Conservation (phyloP, 2,329 filamentous ascomycete species). For the Verruconis gallopava region DNA sequence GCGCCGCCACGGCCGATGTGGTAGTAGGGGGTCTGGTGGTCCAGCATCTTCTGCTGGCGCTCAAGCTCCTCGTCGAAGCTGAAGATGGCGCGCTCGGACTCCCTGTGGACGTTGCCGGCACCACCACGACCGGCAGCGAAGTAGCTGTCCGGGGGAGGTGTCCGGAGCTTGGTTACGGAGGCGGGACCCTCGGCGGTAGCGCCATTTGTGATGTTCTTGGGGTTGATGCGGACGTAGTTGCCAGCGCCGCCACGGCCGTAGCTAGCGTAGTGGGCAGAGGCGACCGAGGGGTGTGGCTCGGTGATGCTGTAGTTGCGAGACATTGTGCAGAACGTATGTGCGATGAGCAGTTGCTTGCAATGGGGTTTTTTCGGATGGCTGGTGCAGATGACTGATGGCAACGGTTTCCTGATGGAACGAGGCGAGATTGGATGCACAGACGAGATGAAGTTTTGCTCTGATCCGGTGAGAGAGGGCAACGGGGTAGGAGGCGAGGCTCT, state of each 20-base stretch:
- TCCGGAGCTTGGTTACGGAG: conserved; percentile 35
- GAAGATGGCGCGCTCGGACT: conserved; percentile 47
- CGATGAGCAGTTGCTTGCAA: too few species aligned
- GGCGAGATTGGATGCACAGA: neutral
- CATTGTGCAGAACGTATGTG: neutral
- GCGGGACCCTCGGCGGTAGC: conserved; percentile 33
- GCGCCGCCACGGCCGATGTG: conserved; percentile 50
- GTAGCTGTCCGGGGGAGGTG: conserved; percentile 32
- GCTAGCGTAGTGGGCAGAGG: conserved; percentile 37
- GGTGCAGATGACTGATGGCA: too few species aligned
- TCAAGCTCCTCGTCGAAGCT: conserved; percentile 56
- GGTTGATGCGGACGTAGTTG: conserved; percentile 42
- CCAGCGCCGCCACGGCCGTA: conserved; percentile 46
- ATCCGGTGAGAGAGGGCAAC: too few species aligned
- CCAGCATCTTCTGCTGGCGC: conserved; percentile 40
- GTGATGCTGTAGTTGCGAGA: conserved; percentile 38
- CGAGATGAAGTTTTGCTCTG: neutral
- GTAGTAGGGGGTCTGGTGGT: conserved; percentile 46
- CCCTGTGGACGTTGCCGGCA: conserved; percentile 48
- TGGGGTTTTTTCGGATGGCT: conserved; percentile 2
- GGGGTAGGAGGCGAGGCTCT: conserved; percentile 3
- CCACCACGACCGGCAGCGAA: conserved; percentile 56
- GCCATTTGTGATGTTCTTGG: conserved; percentile 39
- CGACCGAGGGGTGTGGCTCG: conserved; percentile 49
- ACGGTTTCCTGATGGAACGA: too few species aligned